These are phyloP conservation scores for Glycine soja DNA, from an alignment of 306 rosid genomes.

Conservation along the genomic window DNA sequence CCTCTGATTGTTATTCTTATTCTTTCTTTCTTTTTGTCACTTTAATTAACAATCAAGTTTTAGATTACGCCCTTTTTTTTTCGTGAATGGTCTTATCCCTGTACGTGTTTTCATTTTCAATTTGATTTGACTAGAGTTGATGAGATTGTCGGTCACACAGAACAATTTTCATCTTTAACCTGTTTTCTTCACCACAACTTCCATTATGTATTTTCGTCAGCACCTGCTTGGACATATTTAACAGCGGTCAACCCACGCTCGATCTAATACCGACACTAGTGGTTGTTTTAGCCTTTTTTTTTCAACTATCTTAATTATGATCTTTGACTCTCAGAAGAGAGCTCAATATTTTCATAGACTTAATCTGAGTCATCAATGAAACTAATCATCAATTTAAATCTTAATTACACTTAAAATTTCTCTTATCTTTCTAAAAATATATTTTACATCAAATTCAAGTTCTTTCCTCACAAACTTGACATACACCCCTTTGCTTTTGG, in stretches of 20 bases:
- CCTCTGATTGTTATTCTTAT: not conserved
- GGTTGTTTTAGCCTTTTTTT: not conserved
- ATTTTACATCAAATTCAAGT: too few species aligned
- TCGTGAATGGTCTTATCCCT: not conserved
- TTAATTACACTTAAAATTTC: too few species aligned
- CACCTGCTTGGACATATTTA: not conserved
- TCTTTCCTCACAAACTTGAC: too few species aligned
- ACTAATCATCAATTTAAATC: too few species aligned
- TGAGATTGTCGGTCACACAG: slow-evolving; percentile 7
- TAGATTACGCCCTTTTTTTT: not conserved
- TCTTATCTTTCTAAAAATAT: too few species aligned
- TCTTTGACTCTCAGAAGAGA: too few species aligned
- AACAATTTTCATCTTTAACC: not conserved
- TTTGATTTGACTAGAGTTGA: slow-evolving; percentile 23
- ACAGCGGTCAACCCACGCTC: not conserved
- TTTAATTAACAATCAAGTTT: not conserved
- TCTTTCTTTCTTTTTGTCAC: too few species aligned
- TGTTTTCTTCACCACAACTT: slow-evolving; percentile 14
- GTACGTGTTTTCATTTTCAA: slow-evolving; percentile 24
- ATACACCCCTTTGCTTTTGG: not conserved
- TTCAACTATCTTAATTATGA: too few species aligned
- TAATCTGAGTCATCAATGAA: too few species aligned
- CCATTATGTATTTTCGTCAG: not conserved
- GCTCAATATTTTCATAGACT: too few species aligned
- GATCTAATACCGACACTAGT: not conserved